Conservation (phyloP, 2,329 filamentous ascomycete genomes). For the Aureobasidium pullulans region DNA sequence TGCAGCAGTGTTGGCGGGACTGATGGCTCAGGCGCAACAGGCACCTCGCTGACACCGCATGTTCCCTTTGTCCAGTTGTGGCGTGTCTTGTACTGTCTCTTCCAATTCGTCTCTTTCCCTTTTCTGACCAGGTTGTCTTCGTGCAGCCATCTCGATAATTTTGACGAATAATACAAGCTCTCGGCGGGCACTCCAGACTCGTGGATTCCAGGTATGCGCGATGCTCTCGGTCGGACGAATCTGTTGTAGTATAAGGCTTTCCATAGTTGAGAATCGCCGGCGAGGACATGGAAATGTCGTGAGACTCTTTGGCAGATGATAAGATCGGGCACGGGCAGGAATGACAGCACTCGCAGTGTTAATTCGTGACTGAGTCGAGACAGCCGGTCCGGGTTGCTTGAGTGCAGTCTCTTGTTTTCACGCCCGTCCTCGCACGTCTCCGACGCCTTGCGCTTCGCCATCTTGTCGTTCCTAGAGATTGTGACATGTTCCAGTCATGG, state of each 20-base stretch:
- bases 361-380: conserved; percentile 80
- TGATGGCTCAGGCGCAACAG: conserved; percentile 47
- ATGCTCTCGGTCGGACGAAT: conserved; percentile 75
- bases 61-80: conserved; percentile 86
- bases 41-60: conserved; percentile 72
- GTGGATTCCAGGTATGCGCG: conserved; percentile 63
- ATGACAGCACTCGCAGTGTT: conserved; percentile 73
- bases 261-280: conserved; percentile 83
- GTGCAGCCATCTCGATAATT: conserved; percentile 54
- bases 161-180: conserved; percentile 46
- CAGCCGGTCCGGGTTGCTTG: conserved; percentile 48
- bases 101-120: conserved; percentile 63
- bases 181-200: conserved; percentile 30
- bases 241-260: conserved; percentile 78
- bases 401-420: conserved; percentile 4
- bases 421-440: conserved; percentile 7
- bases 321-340: conserved; percentile 62
- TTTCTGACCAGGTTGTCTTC: conserved; percentile 50
- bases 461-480: not conserved
- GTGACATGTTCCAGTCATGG: not conserved
- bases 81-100: conserved; percentile 75
- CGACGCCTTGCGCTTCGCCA: conserved; percentile 15
- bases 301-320: conserved; percentile 63
- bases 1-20: conserved; percentile 64
- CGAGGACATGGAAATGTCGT: conserved; percentile 62